Evolutionary conservation across 2,329 filamentous ascomycete genomes (phyloP), one percentile per base, ranked within the genome.

Genomic region (Fusarium poae): DNA sequence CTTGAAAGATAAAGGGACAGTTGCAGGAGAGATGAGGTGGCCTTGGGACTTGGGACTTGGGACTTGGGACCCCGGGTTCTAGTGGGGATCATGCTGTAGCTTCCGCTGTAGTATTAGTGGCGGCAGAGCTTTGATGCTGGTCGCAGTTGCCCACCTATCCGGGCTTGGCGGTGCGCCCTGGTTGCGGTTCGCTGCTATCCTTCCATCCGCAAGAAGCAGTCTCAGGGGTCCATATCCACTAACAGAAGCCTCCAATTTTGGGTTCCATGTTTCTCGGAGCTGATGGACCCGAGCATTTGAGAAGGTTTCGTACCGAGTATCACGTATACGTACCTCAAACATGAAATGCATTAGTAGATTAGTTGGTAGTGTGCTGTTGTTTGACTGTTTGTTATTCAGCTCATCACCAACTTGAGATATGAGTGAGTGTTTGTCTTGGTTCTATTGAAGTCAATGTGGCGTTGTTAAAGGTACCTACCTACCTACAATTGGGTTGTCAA

Each of bases 21-120:
- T 44, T 23, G 21, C 21, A 64, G 62, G 62, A 65, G 62, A 65
- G 62, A 65, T 65, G 62, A 70, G 62, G 67, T 70, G 67, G 66
- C 67, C 57, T 70, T 54, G 57, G 53, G 65, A 69, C 52, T 61
- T 56, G 27, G 53, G 65, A 69, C 52, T 61, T 56, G 27, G 27
- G 27, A 52, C 56, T 66, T 53, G 57, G 52, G 66, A 70, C 57
- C 66, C 62, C 57, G 53, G 66, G 60, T 60, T 62, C 42, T 45
- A 52, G 54, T 68, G 59, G 39, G 64, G 62, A 45, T 45, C 18
- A 65, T 37, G 59, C 29, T 45, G 59, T 65, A 65, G 61, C 49
- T 51, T 46, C 52, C 59, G 39, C 46, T 42, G 48, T 43, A 53
- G 42, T 61, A 65, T 40, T 21, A 52, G 57, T 67, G 50, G 52